phyloP scores from a whole-genome alignment of 176 grass and related monocot species.

The Triticum timopheevii region DNA sequence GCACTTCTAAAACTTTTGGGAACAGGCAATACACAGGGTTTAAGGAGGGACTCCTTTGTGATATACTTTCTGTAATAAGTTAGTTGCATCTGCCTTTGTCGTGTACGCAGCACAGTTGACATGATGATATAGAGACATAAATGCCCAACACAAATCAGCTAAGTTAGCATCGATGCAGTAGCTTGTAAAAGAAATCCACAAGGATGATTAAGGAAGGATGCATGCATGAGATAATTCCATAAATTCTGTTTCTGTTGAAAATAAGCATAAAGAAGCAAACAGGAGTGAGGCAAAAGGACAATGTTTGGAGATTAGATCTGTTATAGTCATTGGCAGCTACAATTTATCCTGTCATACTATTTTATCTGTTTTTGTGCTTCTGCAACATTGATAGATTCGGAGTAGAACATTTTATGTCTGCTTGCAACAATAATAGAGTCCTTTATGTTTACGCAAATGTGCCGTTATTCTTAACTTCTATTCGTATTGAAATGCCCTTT shows the following conservation, averaged over 20 bases:
- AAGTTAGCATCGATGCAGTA: neutral
- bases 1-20: neutral
- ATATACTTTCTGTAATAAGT: neutral
- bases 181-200: neutral
- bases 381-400: conserved; percentile 8
- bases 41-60: neutral
- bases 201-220: conserved; percentile 12
- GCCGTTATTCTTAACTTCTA: neutral
- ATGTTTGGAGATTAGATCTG: neutral
- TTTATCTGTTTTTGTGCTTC: conserved; percentile 11
- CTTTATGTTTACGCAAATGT: conserved; percentile 12
- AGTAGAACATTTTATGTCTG: neutral
- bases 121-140: neutral
- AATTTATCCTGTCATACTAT: conserved; percentile 1
- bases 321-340: neutral
- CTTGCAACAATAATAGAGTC: neutral
- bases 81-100: neutral
- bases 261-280: neutral
- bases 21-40: neutral
- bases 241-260: neutral
- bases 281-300: neutral
- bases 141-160: neutral
- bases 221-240: neutral
- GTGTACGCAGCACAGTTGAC: neutral
- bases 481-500: neutral